Evolutionary conservation across 2,329 filamentous ascomycete genomes (phyloP), one percentile per base, ranked within the genome.

Genomic region (Fusarium sp.): DNA sequence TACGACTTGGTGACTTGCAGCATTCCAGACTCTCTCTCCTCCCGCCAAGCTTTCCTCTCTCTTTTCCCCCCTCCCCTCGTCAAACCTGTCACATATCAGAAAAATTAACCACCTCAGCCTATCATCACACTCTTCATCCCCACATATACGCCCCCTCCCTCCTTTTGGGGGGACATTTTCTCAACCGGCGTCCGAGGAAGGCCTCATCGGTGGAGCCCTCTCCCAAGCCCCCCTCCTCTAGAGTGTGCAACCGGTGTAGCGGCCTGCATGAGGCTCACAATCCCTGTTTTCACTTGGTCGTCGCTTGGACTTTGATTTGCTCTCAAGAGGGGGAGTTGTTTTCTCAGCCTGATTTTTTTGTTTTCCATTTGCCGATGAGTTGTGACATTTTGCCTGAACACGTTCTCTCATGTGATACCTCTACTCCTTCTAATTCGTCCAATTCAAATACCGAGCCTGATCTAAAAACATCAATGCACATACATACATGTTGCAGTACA

Each of bases 201-300:
- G 46, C 64, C 68, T 70, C 68, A 70, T 42, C 60, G 57, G 68
- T 49, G 68, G 68, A 61, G 25, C 25, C 25, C 25, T 6, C 23
- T 6, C 6, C 23, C 23, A 23, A 25, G 23, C 23, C 23, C 23
- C 23, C 23, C 6, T 6, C 23, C 23, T 25, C 23, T 25, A 23
- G 23, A 23, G 23, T 9, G 25, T 27, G 25, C 42, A 20, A 70
- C 67, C 67, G 67, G 67, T 69, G 67, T 36, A 67, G 49, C 27
- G 40, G 5, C 36, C 29, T 68, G 67, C 67, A 69, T 69, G 59
- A 68, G 67, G 54, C 67, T 70, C 58, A 69, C 34, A 38, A 57
- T 20, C 25, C 33, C 58, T 58, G 67, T 34, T 51, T 51, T 18
- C 31, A 49, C 34, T 29, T 44, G 42, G 14, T 9, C 10, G 44